phyloP scores from a whole-genome alignment of 1,284 basidiomycete species.

The Puccinia polysora region DNA sequence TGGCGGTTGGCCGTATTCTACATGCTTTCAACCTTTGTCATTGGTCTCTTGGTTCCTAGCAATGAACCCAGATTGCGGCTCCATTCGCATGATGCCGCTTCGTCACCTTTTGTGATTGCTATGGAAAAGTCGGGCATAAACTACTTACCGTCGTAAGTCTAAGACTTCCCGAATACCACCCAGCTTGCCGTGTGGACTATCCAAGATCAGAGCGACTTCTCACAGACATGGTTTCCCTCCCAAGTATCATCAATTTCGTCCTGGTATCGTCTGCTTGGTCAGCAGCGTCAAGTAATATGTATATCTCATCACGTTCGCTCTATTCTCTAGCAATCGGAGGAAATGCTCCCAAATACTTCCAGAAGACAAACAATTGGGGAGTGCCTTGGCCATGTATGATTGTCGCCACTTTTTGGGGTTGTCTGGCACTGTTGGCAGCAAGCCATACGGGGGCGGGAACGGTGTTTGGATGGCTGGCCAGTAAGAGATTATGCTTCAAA shows the following conservation, averaged over 20 bases:
- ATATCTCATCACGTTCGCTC: slow-evolving; percentile 59
- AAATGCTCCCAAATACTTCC: slow-evolving; percentile 55
- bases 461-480: slow-evolving; percentile 73
- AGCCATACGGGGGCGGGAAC: slow-evolving; percentile 59
- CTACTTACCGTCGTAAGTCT: slow-evolving; percentile 60
- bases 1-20: slow-evolving; percentile 61
- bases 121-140: slow-evolving; percentile 66
- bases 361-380: slow-evolving; percentile 62
- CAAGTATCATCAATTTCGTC: slow-evolving; percentile 54
- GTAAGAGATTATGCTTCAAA: slow-evolving; percentile 11
- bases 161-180: background rate
- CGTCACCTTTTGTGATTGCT: slow-evolving; percentile 77
- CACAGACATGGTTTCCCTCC: slow-evolving; percentile 40
- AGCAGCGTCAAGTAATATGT: slow-evolving; percentile 59
- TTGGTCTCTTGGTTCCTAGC: slow-evolving; percentile 72
- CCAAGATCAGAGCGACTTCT: slow-evolving; percentile 38
- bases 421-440: slow-evolving; percentile 69
- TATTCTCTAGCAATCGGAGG: slow-evolving; percentile 58
- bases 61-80: slow-evolving; percentile 62
- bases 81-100: slow-evolving; percentile 61
- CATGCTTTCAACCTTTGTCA: slow-evolving; percentile 59
- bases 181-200: background rate
- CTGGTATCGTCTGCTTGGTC: slow-evolving; percentile 59
- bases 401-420: slow-evolving; percentile 64
- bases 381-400: slow-evolving; percentile 69